Evolutionary conservation across 768 basidiomycete genomes (phyloP).

Genomic region (Suillus plorans): DNA sequence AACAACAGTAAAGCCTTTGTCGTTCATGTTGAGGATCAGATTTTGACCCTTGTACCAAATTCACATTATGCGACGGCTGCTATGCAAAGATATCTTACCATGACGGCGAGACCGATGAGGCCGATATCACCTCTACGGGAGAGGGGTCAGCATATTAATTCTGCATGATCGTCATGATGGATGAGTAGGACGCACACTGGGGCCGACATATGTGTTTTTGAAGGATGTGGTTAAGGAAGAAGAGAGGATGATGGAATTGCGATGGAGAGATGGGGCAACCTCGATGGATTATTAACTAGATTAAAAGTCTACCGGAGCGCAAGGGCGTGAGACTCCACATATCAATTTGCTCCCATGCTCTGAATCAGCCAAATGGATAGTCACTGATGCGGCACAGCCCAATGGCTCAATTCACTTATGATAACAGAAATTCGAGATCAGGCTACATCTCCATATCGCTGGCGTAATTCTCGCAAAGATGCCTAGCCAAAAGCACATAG

Average conservation of each 20-base stretch:
- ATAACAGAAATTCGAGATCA: background rate
- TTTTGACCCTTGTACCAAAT: conserved; percentile 76
- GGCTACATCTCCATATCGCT: background rate
- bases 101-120: conserved; percentile 98
- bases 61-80: conserved; percentile 12
- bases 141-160: conserved; percentile 16
- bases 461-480: background rate
- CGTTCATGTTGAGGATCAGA: conserved; percentile 98
- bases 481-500: background rate
- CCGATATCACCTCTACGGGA: conserved; percentile 87
- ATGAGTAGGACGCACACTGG: conserved; percentile 46
- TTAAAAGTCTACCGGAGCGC: conserved; percentile 12
- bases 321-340: conserved; percentile 21
- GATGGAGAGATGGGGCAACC: conserved; percentile 28
- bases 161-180: conserved; percentile 14
- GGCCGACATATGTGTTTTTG: conserved; percentile 39
- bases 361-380: conserved; percentile 3
- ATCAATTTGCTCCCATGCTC: conserved; percentile 16
- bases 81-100: conserved; percentile 55
- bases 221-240: conserved; percentile 34
- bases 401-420: conserved; percentile 4
- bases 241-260: conserved; percentile 32
- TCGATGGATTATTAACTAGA: conserved; percentile 29
- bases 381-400: background rate
- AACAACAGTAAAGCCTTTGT: conserved; percentile 97